Evolutionary conservation across 441 rosid genomes (phyloP).

Genomic region (Daphne laureola): DNA sequence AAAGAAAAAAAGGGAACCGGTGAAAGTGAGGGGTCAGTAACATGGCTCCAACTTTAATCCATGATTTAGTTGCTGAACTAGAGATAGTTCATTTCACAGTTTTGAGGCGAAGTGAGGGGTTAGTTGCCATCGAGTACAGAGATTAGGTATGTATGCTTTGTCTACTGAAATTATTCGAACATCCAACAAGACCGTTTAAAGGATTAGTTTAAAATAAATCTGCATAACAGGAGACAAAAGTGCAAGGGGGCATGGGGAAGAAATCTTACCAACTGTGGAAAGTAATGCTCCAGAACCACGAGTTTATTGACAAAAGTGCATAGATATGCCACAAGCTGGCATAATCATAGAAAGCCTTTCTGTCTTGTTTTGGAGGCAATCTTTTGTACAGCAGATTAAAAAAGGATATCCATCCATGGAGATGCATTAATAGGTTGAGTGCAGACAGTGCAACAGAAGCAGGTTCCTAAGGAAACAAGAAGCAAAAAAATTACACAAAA

Average conservation of each 20-base stretch:
- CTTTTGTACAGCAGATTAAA: conserved; percentile 65
- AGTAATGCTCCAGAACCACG: conserved; percentile 92
- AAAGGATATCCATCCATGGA: conserved; percentile 90
- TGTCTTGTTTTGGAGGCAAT: conserved; percentile 55
- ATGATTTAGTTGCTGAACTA: no score
- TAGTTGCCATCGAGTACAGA: no score
- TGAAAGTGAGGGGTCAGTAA: no score
- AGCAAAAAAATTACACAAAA: conserved; percentile 10
- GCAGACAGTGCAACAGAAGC: conserved; percentile 79
- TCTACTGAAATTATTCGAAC: no score
- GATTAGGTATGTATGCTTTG: no score
- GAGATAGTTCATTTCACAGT: no score
- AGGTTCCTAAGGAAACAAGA: conserved; percentile 50
- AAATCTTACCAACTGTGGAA: conserved; percentile 66
- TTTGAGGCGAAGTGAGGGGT: no score
- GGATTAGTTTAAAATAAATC: no score
- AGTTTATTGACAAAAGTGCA: conserved; percentile 62
- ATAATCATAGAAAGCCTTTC: conserved; percentile 60
- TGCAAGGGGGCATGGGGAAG: background rate
- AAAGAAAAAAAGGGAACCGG: no score
- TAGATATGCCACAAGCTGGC: conserved; percentile 75
- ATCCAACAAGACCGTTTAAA: no score
- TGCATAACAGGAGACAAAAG: background rate
- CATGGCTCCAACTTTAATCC: no score
- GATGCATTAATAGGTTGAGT: conserved; percentile 80